Evolutionary conservation across 345 rosid species (phyloP), one percentile per base, ranked within the genome.

Genomic region (Eucalyptus regnans): DNA sequence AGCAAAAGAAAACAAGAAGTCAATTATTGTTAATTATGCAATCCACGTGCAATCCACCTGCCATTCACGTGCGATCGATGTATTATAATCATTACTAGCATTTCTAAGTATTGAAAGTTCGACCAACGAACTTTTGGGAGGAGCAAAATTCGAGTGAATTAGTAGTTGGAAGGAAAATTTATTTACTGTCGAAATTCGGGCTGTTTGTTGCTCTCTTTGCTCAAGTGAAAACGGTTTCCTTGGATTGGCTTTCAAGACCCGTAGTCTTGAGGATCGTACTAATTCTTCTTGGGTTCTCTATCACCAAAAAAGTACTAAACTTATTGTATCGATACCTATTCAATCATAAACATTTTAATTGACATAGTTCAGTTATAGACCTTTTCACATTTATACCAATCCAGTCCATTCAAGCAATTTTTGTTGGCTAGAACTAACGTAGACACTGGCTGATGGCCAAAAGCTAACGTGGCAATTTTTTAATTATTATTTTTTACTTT

Each of bases 401-500:
- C 25, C 0, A 58, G 0, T 11, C 0, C 1, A 52, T 52, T 4
- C 4, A 1, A 0, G 1, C 0, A 52, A 52, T 52, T 52, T 52
- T 52, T 23, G 18, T 52, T 52, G 9, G 9, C 9, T 2, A 0
- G 1, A 3, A 4, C 18, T 52, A 2, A 7, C 4, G 4, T 52
- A 52, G 7, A 52, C 23, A 52, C 0, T 0, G 0, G 0, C 23
- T 0, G 0, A 52, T 52, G 23, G 23, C 4, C 56, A 52, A 52
- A 52, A 52, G 23, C 23, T 52, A 52, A 52, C 0, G 0, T 18
- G 23, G 0, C 0, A 18, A 52, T 52, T 52, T 7, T 51, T 17
- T 51, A 16, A 2, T 51, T 44, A 44, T 44, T 44, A 44, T 2
- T 44, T 7, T 44, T 50, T 1, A 13, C 7, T 44, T 7, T 50